These are phyloP conservation scores for Candida easanensis DNA, from an alignment of 805 yeast species.

Conservation along the genomic window DNA sequence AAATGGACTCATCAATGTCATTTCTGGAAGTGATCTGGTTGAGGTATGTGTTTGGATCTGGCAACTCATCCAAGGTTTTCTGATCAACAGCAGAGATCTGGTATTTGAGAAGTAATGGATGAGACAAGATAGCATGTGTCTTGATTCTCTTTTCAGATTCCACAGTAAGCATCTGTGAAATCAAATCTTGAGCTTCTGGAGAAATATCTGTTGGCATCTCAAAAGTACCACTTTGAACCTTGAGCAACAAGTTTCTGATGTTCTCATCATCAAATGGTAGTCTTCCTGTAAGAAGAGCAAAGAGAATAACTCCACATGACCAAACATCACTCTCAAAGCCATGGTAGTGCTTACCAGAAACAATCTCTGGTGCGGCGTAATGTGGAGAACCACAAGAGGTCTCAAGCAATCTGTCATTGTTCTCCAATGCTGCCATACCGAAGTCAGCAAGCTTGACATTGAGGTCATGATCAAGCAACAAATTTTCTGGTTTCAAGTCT, in stretches of 20 bases:
- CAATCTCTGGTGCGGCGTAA: conserved; percentile 87
- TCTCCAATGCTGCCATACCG: conserved; percentile 86
- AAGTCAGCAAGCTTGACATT: conserved; percentile 81
- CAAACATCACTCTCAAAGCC: conserved; percentile 86
- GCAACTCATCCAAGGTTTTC: conserved; percentile 29
- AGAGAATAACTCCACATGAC: conserved; percentile 84
- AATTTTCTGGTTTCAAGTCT: conserved; percentile 80
- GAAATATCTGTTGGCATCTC: conserved; percentile 68
- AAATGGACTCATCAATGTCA: conserved; percentile 71
- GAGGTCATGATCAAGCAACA: conserved; percentile 61
- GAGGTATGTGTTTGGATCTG: conserved; percentile 29
- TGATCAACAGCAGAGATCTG: conserved; percentile 24
- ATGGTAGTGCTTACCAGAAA: conserved; percentile 72
- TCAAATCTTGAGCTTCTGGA: conserved; percentile 63
- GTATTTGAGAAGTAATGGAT: conserved; percentile 79
- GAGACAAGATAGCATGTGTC: conserved; percentile 64
- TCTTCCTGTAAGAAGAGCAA: conserved; percentile 77
- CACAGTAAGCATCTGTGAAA: conserved; percentile 61
- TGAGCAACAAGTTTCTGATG: conserved; percentile 63
- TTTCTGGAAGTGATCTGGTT: conserved; percentile 28
- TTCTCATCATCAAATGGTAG: conserved; percentile 83
- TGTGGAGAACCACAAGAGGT: conserved; percentile 89
- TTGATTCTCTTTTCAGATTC: conserved; percentile 70
- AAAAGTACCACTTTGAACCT: conserved; percentile 74
- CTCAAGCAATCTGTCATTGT: conserved; percentile 64